A percentile compares a stretch with the other conserved stretches of the same genome.
Evolutionary conservation across 345 rosid species (phyloP).

Genomic region (Cochlearia excelsa): DNA sequence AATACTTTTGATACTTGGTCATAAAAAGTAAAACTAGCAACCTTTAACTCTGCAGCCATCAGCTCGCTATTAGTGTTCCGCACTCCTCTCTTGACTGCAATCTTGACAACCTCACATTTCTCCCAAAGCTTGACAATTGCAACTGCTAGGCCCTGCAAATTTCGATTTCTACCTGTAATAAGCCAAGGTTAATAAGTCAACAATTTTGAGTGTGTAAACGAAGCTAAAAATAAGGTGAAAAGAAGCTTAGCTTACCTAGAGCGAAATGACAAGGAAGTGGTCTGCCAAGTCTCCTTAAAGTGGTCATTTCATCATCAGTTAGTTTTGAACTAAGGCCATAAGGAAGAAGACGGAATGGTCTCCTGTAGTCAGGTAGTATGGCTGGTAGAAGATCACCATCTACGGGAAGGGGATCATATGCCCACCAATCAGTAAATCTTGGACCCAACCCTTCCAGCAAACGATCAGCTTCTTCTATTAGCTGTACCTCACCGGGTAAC

Average conservation of each 20-base stretch:
- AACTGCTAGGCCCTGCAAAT: constrained; percentile 83
- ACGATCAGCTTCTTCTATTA: constrained; percentile 69
- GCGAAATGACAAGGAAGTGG: constrained; percentile 93
- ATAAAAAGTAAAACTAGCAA: constrained; percentile 32
- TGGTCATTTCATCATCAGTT: constrained; percentile 92
- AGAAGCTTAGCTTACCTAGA: constrained; percentile 48
- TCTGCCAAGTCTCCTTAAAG: constrained; percentile 79
- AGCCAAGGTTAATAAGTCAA: constrained; percentile 14
- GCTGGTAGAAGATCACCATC: constrained; percentile 95
- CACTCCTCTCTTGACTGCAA: constrained; percentile 88
- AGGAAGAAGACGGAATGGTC: constrained; percentile 94
- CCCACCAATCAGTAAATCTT: constrained; percentile 92
- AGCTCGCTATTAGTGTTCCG: constrained; percentile 71
- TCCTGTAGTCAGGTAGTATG: constrained; percentile 63
- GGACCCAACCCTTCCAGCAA: constrained; percentile 91
- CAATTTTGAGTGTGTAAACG: constrained; percentile 12
- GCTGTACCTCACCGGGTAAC: constrained; percentile 70
- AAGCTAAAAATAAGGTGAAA: constrained; percentile 12
- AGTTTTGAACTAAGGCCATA: constrained; percentile 71
- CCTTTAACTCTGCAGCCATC: constrained; percentile 93
- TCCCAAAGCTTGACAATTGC: constrained; percentile 88
- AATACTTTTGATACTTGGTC: constrained; percentile 10
- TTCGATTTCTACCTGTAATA: constrained; percentile 77
- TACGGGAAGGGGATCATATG: constrained; percentile 84
- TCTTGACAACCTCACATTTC: constrained; percentile 91